Conservation (phyloP, 148 eudicot genomes). For the Vaccinium corymbosum region DNA sequence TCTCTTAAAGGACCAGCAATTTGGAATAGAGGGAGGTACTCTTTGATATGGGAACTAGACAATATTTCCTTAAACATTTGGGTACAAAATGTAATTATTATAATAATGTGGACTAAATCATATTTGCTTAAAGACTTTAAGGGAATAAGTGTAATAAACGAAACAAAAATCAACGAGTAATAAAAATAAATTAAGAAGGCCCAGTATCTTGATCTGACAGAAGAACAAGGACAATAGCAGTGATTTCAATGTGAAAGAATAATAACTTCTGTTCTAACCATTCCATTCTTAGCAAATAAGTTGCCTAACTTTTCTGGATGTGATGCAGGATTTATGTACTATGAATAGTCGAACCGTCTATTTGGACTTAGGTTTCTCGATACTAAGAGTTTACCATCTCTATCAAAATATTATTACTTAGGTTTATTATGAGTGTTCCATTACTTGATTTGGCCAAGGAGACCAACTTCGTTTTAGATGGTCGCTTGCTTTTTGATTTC, state of each 20-base stretch:
- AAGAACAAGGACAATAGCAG: not conserved
- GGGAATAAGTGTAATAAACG: too few species aligned
- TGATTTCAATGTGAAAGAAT: not conserved
- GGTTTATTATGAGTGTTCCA: not conserved
- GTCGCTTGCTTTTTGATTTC: not conserved
- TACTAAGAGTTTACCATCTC: not conserved
- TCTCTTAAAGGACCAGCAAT: too few species aligned
- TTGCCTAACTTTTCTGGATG: not conserved
- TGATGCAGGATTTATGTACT: not conserved
- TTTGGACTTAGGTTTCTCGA: not conserved
- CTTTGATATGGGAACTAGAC: too few species aligned
- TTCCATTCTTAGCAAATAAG: not conserved
- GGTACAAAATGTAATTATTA: too few species aligned
- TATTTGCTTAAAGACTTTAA: too few species aligned
- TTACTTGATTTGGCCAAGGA: not conserved
- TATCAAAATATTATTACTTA: not conserved
- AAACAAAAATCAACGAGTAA: not conserved
- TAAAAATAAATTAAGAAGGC: not conserved
- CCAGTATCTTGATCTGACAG: not conserved
- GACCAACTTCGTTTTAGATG: not conserved
- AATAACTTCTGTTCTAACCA: too few species aligned
- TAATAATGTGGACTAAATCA: too few species aligned
- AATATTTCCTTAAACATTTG: too few species aligned
- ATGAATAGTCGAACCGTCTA: not conserved
- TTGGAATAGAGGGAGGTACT: too few species aligned